Conservation (phyloP, 441 rosid species). For the Gossypium davidsonii region DNA sequence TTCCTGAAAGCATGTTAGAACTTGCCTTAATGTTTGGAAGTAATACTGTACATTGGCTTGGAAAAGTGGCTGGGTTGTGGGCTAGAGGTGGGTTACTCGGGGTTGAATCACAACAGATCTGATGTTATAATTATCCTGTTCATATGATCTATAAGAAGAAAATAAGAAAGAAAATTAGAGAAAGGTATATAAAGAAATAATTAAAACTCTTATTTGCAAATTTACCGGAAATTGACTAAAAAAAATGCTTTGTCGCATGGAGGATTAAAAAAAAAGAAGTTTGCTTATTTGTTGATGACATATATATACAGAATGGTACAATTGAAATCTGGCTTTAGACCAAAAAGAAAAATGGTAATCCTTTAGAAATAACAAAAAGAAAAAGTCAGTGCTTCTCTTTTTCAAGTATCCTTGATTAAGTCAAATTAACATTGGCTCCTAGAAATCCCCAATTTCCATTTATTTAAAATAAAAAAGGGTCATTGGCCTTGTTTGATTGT, state of each 20-base stretch:
- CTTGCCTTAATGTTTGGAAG: background rate
- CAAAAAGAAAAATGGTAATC: no score
- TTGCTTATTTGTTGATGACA: background rate
- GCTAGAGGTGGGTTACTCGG: background rate
- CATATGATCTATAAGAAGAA: background rate
- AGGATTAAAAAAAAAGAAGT: background rate
- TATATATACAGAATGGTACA: no score
- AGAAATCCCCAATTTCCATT: no score
- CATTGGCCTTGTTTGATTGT: no score
- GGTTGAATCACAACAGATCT: background rate
- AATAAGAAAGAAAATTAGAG: background rate
- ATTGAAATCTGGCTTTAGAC: no score
- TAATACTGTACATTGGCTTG: background rate
- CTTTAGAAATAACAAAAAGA: no score
- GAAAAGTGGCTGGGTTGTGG: background rate
- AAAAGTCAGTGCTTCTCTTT: no score
- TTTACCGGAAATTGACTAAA: background rate
- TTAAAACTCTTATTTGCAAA: background rate
- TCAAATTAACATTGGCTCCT: no score
- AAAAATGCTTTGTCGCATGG: background rate
- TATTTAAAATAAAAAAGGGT: no score
- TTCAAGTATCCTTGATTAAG: no score
- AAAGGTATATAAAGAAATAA: background rate
- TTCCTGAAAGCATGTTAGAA: slow-evolving; percentile 7
- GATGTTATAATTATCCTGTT: background rate